A percentile compares a stretch with the other conserved stretches of the same genome.
Conservation (phyloP, 371 early-diverging fungal species). For the Basidiobolus meristosporus region DNA sequence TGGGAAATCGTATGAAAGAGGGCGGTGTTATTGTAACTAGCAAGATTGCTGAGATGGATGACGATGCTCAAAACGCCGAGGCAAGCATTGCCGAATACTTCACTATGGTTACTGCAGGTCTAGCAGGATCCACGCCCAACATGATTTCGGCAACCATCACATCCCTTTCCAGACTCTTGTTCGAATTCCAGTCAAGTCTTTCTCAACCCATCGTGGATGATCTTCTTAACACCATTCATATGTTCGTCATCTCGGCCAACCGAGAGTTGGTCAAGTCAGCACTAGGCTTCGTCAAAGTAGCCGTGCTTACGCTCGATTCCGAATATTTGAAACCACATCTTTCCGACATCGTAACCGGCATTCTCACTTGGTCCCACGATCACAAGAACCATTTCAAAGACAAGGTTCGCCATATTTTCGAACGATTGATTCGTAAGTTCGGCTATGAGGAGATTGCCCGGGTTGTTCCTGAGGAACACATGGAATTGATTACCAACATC, state of each 20-base stretch:
- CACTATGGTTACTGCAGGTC: conserved; percentile 84
- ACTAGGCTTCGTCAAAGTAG: conserved; percentile 86
- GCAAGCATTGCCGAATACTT: conserved; percentile 40
- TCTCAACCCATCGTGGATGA: conserved; percentile 29
- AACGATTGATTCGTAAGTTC: conserved; percentile 76
- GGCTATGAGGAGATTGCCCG: too few relatives aligned
- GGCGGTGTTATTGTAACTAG: conserved; percentile 42
- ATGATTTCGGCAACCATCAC: conserved; percentile 88
- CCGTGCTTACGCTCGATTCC: conserved; percentile 47
- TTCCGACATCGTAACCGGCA: conserved; percentile 26
- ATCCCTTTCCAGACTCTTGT: conserved; percentile 64
- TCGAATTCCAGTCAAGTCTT: conserved; percentile 39
- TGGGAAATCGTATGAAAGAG: conserved; percentile 74
- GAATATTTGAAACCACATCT: conserved; percentile 47
- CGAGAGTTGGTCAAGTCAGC: conserved; percentile 83
- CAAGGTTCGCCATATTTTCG: conserved; percentile 81
- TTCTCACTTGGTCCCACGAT: conserved; percentile 68
- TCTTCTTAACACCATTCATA: conserved; percentile 41
- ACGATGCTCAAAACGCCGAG: too few relatives aligned
- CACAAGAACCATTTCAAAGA: conserved; percentile 77
- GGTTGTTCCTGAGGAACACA: conserved; percentile 74
- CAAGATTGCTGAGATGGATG: too few relatives aligned
- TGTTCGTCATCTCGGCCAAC: conserved; percentile 58
- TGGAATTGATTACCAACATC: conserved; percentile 78
- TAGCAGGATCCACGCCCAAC: conserved; percentile 75